Conservation (phyloP, 2,329 filamentous ascomycete species). For the Pestalotiopsis sp. region DNA sequence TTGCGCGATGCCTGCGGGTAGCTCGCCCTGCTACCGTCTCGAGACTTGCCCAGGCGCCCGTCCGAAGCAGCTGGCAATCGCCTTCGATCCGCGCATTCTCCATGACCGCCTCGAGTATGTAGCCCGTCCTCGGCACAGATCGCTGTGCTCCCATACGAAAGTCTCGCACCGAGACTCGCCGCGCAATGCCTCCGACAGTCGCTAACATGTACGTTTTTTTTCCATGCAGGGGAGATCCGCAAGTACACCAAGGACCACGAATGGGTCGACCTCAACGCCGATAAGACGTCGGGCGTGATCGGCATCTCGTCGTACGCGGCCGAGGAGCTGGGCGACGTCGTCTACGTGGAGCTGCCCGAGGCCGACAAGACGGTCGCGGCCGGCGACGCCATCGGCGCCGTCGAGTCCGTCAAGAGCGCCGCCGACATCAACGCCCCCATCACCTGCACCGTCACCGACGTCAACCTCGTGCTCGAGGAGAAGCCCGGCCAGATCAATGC, state of each 20-base stretch:
- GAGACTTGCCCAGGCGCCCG: conserved; percentile 37
- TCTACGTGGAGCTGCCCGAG: conserved; percentile 92
- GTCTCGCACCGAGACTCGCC: not conserved
- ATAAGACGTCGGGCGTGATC: conserved; percentile 78
- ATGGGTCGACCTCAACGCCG: conserved; percentile 88
- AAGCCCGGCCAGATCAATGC: conserved; percentile 88
- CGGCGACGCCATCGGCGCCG: conserved; percentile 87
- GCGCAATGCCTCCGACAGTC: not conserved
- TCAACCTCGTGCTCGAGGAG: conserved; percentile 78
- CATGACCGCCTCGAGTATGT: conserved; percentile 44
- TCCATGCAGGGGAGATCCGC: conserved; percentile 62
- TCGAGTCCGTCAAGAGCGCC: conserved; percentile 98
- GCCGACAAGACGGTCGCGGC: conserved; percentile 67
- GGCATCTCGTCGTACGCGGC: conserved; percentile 94
- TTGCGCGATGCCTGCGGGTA: conserved; percentile 57
- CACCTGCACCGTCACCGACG: conserved; percentile 72
- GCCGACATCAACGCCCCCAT: conserved; percentile 94
- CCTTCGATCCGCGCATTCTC: conserved; percentile 49
- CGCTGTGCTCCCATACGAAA: conserved; percentile 6
- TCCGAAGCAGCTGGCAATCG: conserved; percentile 37
- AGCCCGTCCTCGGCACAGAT: conserved; percentile 26
- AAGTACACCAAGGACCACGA: conserved; percentile 98
- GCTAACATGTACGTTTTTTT: not conserved
- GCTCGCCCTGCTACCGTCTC: conserved; percentile 49
- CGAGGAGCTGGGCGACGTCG: conserved; percentile 90